Evolutionary conservation across 1,139 yeast species (phyloP), one percentile per base, ranked within the genome.

Genomic region (Saccharomyces hybrid): DNA sequence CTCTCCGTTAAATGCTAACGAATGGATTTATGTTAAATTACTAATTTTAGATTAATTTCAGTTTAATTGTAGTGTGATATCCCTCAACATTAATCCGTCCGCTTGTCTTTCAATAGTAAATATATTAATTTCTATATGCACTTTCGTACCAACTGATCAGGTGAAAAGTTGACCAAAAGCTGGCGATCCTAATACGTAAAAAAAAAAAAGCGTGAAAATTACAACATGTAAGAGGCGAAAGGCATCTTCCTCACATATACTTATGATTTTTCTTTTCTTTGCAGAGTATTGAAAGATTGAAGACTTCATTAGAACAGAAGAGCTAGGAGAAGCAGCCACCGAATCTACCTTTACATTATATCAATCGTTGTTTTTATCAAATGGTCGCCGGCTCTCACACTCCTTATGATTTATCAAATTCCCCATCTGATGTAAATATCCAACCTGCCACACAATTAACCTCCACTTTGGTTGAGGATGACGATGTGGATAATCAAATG

Each of bases 391-490:
- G 29, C 9, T 47, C 29, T 47, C 32, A 16, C 21, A 28, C 32
- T 27, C 29, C 29, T 26, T 47, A 47, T 16, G 48, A 47, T 27
- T 11, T 14, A 24, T 27, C 32, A 47, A 28, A 47, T 12, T 47
- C 29, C 5, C 48, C 32, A 21, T 47, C 48, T 38, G 32, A 47
- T 26, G 32, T 24, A 28, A 28, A 27, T 26, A 9, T 24, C 32
- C 32, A 26, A 47, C 29, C 48, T 8, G 32, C 21, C 11, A 24
- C 32, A 27, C 32, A 14, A 47, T 5, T 47, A 28, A 47, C 19
- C 6, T 47, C 32, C 46, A 46, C 47, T 14, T 38, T 38, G 49
- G 41, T 28, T 19, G 50, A 46, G 21, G 54, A 28, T 27, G 50
- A 44, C 26, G 49, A 47, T 34, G 47, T 21, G 12, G 54, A 48